A percentile compares a stretch with the other conserved stretches of the same genome.
Conservation (phyloP, 257 asterid species). For the Linderniella brevidens region DNA sequence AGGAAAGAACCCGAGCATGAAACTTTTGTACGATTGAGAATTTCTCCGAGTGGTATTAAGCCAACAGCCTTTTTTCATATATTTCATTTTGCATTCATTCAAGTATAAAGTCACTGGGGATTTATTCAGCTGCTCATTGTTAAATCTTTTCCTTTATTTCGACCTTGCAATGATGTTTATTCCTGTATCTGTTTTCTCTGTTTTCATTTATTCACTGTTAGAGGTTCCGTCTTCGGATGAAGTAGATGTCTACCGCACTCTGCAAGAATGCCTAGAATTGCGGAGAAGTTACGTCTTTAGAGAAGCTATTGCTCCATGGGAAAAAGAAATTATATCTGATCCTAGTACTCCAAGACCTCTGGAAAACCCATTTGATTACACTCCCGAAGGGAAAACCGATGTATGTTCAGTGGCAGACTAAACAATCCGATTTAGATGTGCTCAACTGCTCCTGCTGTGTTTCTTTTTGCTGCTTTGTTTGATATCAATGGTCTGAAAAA, state of each 20-base stretch:
- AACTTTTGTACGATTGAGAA: slow-evolving; percentile 71
- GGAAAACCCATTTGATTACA: slow-evolving; percentile 60
- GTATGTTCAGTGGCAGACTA: slow-evolving; percentile 24
- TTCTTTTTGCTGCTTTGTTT: not conserved
- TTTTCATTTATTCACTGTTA: slow-evolving; percentile 17
- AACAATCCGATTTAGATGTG: not conserved
- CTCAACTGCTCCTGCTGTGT: slow-evolving; percentile 7
- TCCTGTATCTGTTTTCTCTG: slow-evolving; percentile 6
- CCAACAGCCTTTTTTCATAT: slow-evolving; percentile 11
- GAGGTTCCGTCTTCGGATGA: slow-evolving; percentile 86
- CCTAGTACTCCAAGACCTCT: slow-evolving; percentile 89
- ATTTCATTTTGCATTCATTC: slow-evolving; percentile 5
- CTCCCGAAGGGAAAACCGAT: slow-evolving; percentile 57
- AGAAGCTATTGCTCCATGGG: slow-evolving; percentile 83
- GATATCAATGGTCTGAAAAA: not conserved
- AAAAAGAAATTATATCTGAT: slow-evolving; percentile 68
- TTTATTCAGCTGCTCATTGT: not conserved
- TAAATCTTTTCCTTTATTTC: too few relatives aligned
- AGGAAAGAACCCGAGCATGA: slow-evolving; percentile 94
- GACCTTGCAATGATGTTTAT: not conserved
- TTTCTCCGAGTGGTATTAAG: slow-evolving; percentile 63
- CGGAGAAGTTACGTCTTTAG: slow-evolving; percentile 56
- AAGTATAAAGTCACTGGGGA: too few relatives aligned
- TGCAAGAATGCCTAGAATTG: slow-evolving; percentile 78
- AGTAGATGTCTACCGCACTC: slow-evolving; percentile 53